Conservation (phyloP, 768 basidiomycete species). For the Trametes punicea region DNA sequence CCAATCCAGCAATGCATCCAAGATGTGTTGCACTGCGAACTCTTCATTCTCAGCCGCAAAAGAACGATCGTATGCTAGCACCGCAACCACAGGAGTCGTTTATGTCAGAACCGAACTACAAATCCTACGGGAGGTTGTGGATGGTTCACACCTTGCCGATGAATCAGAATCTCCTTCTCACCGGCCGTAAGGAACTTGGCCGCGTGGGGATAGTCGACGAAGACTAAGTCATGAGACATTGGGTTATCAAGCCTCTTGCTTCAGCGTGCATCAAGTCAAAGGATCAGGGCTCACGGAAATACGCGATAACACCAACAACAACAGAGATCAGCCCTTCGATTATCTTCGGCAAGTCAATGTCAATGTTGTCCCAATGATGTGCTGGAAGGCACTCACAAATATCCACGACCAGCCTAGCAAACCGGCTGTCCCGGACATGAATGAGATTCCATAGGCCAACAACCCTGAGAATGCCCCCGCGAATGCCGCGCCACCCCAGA, state of each 20-base stretch:
- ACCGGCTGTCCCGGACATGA: slow-evolving; percentile 28
- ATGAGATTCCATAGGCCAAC: slow-evolving; percentile 32
- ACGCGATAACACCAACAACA: slow-evolving; percentile 44
- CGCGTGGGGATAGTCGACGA: slow-evolving; percentile 60
- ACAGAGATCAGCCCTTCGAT: slow-evolving; percentile 63
- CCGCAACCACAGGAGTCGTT: not conserved
- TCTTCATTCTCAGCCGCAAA: slow-evolving; percentile 59
- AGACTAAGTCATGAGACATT: slow-evolving; percentile 40
- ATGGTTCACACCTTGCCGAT: slow-evolving; percentile 4
- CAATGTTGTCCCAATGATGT: not conserved
- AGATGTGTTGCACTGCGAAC: slow-evolving; percentile 51
- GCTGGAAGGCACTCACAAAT: slow-evolving; percentile 17
- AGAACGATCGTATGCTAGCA: slow-evolving; percentile 51
- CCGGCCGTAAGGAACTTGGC: slow-evolving; percentile 59
- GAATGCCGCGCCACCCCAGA: slow-evolving; percentile 25
- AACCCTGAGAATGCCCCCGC: slow-evolving; percentile 28
- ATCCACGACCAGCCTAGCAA: slow-evolving; percentile 31
- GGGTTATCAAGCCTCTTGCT: no score
- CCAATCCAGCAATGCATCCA: slow-evolving; percentile 58
- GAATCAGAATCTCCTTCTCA: slow-evolving; percentile 46
- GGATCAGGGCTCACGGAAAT: not conserved
- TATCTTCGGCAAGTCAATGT: slow-evolving; percentile 36
- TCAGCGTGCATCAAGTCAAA: no score
- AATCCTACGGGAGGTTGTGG: no score
- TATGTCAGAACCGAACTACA: no score